Base-by-base conservation (phyloP, 805 yeast genomes). In the Naumovozyma castellii region DNA sequence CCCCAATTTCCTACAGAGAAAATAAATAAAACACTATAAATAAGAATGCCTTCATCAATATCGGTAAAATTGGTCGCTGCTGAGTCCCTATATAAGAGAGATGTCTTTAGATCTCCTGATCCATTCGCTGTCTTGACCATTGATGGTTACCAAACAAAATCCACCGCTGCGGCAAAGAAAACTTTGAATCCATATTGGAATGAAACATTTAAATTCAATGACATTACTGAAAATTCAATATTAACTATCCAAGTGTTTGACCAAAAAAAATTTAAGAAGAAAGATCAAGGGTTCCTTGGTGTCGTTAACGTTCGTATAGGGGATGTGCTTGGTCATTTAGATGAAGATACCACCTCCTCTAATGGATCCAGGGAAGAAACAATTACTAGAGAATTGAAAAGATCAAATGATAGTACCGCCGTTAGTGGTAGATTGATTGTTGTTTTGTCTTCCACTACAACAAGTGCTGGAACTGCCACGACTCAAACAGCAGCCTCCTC, bases 141-240 rank as follows among this genome's bases (percentile, higher is more conserved):
- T n/a, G 98, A 92, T 62, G 97, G 97, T 3, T 79, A 84, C 16
- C 98, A 92, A 59, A 92, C 97, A 1, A 86, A 86, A 57, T 83
- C 96, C 15, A 92, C 99, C 1, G 78, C 86, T 37, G 92, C 95
- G 28, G 92, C 94, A 22, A 85, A 86, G 56, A 87, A 85, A 64
- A 92, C 97, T 2, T 68, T 90, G 51, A 86, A 92, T 56, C 99
- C 99, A 9, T 92, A 88, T 65, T 92, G 99, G 99, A 88, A 92
- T 64, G 96, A 92, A 64, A 68, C 83, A 2, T 92, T 90, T 56
- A 75, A 75, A 41, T 87, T 92, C 63, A 73, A 72, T 39, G 71
- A 78, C 43, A 83, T 80, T 32, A 74, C 70, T 37, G 94, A 84
- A 54, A 82, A 82, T 55, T 82, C 94, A 6, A 84, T 88, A 34